Evolutionary conservation across 1,284 basidiomycete genomes (phyloP).

Genomic region (Ganoderma lucidum): DNA sequence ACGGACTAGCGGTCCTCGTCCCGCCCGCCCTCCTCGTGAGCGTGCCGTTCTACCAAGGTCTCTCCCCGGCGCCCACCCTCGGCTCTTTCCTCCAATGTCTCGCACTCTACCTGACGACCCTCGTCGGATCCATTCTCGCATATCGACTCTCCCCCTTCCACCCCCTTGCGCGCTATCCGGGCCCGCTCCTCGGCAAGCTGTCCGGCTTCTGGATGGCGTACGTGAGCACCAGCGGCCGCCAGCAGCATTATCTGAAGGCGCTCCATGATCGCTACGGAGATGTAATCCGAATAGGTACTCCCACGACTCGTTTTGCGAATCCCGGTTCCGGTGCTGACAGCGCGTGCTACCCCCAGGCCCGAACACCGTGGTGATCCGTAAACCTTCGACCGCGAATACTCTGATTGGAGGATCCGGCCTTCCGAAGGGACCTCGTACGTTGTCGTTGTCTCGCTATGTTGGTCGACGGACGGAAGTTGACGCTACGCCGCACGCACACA

Average conservation of each 20-base stretch:
- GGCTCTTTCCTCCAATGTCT: background rate
- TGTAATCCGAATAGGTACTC: conserved; percentile 39
- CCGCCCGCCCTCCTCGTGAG: background rate
- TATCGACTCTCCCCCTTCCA: conserved; percentile 42
- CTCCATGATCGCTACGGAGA: conserved; percentile 40
- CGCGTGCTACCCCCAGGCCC: background rate
- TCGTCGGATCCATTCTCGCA: conserved; percentile 30
- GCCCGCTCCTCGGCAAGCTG: conserved; percentile 36
- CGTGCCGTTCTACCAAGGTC: background rate
- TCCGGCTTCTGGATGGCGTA: conserved; percentile 34
- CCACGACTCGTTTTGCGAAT: too few species aligned
- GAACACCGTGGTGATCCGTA: background rate
- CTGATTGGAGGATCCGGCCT: background rate
- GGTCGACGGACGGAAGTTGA: background rate
- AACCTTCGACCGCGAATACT: background rate
- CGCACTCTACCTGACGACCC: conserved; percentile 10
- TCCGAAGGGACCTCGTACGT: conserved; percentile 1
- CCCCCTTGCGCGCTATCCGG: conserved; percentile 32
- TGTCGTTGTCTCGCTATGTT: background rate
- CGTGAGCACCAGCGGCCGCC: conserved; percentile 30
- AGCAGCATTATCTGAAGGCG: conserved; percentile 33
- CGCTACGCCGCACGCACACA: background rate
- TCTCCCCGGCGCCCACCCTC: background rate
- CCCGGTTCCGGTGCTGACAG: too few species aligned
- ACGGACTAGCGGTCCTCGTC: background rate